phyloP scores from a whole-genome alignment of 805 yeast species.

The Candida koratica region DNA sequence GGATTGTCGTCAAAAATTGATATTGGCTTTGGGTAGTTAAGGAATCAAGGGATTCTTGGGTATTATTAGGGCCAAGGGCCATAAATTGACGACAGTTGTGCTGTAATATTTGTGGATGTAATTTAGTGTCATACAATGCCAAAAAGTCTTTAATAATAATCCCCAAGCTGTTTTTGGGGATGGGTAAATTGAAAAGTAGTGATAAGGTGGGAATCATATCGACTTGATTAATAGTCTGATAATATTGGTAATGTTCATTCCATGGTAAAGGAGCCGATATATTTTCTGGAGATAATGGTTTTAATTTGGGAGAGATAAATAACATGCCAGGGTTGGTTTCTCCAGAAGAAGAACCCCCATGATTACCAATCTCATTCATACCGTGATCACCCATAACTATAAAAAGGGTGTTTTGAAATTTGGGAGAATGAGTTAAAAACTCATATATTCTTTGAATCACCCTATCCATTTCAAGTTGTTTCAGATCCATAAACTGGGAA shows the following conservation, averaged over 20 bases:
- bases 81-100: constrained; percentile 58
- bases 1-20: constrained; percentile 44
- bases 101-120: constrained; percentile 33
- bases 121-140: constrained; percentile 42
- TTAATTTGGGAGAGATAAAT: constrained; percentile 61
- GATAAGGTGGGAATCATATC: constrained; percentile 73
- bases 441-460: constrained; percentile 53
- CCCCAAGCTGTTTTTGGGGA: constrained; percentile 75
- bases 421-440: constrained; percentile 15
- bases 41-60: neutral
- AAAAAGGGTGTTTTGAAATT: constrained; percentile 49
- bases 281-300: constrained; percentile 17
- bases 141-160: constrained; percentile 58
- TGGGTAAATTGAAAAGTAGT: constrained; percentile 55
- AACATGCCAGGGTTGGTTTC: constrained; percentile 86
- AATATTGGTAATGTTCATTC: constrained; percentile 50
- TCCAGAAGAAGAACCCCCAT: constrained; percentile 91
- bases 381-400: constrained; percentile 92
- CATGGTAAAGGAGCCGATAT: constrained; percentile 36
- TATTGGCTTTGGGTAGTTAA: constrained; percentile 13
- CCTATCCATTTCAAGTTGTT: constrained; percentile 82
- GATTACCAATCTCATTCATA: constrained; percentile 93
- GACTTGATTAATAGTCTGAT: constrained; percentile 54
- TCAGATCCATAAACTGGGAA: constrained; percentile 73
- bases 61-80: neutral